Evolutionary conservation across 73 alveolate genomes (phyloP).

Genomic region (Paramecium caudatum): DNA sequence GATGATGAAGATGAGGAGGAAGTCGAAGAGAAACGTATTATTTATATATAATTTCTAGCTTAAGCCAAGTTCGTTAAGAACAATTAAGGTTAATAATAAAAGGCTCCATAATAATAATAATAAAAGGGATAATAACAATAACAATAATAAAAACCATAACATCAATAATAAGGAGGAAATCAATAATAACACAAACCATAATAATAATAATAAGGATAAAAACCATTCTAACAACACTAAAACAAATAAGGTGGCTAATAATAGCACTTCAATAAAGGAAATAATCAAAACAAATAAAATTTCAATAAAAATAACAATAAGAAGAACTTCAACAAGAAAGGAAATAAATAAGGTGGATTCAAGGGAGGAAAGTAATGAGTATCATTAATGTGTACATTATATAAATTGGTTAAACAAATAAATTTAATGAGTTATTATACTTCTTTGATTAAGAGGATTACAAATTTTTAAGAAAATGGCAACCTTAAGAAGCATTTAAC

Average conservation of each 20-base stretch:
- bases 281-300: background rate
- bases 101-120: background rate
- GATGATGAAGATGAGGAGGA: conserved; percentile 75
- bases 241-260: background rate
- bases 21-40: background rate
- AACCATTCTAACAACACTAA: conserved; percentile 5
- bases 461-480: background rate
- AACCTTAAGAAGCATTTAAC: background rate
- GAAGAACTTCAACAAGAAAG: conserved; percentile 20
- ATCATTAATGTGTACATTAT: background rate
- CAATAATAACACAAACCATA: background rate
- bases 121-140: background rate
- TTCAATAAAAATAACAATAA: conserved; percentile 21
- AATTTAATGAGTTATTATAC: background rate
- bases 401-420: background rate
- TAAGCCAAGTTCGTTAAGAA: background rate
- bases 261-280: background rate
- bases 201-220: conserved; percentile 39
- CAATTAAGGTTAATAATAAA: conserved; percentile 39
- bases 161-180: background rate
- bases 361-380: background rate
- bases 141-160: background rate
- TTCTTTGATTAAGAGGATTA: background rate
- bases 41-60: background rate
- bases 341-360: conserved; percentile 23